These are phyloP conservation scores for Leccinum angustisporum DNA, from an alignment of 1,284 basidiomycete species.

Conservation along the genomic window DNA sequence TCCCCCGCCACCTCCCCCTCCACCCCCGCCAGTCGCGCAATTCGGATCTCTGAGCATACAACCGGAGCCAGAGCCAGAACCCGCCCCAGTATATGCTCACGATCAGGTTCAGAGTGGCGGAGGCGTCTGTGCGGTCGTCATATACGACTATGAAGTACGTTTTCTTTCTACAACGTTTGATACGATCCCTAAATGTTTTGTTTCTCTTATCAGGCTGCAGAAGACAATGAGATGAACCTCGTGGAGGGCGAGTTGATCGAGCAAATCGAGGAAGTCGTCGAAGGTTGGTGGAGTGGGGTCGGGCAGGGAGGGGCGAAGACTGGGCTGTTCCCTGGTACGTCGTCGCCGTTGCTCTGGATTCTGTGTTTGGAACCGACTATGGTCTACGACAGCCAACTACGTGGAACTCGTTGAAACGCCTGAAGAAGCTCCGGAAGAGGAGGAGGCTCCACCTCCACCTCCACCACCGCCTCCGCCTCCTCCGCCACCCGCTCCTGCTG, in stretches of 20 bases:
- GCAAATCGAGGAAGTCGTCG: slow-evolving; percentile 81
- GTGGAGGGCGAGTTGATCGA: slow-evolving; percentile 81
- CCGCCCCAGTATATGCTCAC: slow-evolving; percentile 31
- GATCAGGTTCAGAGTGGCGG: slow-evolving; percentile 39
- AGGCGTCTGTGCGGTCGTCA: slow-evolving; percentile 61
- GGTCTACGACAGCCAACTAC: slow-evolving; percentile 68
- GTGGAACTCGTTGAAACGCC: slow-evolving; percentile 66
- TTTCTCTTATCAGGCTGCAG: slow-evolving; percentile 50
- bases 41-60: slow-evolving; percentile 18
- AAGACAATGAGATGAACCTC: slow-evolving; percentile 84
- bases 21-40: slow-evolving; percentile 20
- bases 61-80: slow-evolving; percentile 14
- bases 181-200: not conserved
- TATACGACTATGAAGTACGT: slow-evolving; percentile 76
- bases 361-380: not conserved
- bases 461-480: slow-evolving; percentile 41
- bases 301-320: slow-evolving; percentile 59
- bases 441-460: slow-evolving; percentile 35
- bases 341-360: not conserved
- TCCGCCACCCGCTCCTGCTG: too few relatives aligned
- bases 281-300: slow-evolving; percentile 83
- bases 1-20: slow-evolving; percentile 20
- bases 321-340: slow-evolving; percentile 76
- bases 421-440: slow-evolving; percentile 38
- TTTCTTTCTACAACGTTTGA: not conserved